Base-by-base conservation (phyloP, 2,329 filamentous ascomycete species). In the Paraconiothyrium brasiliense region DNA sequence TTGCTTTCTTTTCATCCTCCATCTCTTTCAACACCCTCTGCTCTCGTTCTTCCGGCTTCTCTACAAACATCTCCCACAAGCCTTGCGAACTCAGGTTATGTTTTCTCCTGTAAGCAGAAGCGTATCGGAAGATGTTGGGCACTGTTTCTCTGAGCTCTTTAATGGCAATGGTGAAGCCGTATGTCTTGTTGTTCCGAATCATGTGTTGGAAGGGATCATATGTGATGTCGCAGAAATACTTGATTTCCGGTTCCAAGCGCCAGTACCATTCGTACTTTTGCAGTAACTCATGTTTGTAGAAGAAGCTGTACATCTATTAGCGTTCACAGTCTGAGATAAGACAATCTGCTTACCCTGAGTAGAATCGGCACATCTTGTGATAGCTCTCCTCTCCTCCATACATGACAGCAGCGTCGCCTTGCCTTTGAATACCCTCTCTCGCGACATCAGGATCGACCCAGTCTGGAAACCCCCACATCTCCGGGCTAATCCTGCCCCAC, bases 181-280 rank as follows among this genome's bases (percentile, higher is more conserved):
- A 99, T 0, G 94, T 98, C 84, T 99, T 99, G 83, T 98, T 98
- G 67, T 87, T 82, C 70, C 94, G 89, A 63, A 92, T 92, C 95
- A 99, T 99, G 78, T 93, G 90, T 63, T 95, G 85, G 84, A 99
- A 99, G 0, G 95, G 95, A 78, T 99, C 95, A 76, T 99, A 99
- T 67, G 95, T 99, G 70, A 99, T 98, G 78, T 99, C 95, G 81
- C 95, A 99, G 83, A 99, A 99, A 83, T 98, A 99, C 83, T 94
- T 97, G 87, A 99, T 98, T 81, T 99, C 95, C 67, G 95, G 95
- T 85, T 99, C 95, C 71, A 99, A 84, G 66, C 95, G 93, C 95
- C 95, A 99, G 84, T 99, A 99, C 95, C 95, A 99, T 77, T 98
- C 93, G 81, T 98, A 99, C 81, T 98, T 98, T 76, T 92, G 87